phyloP scores from a whole-genome alignment of 495 filamentous ascomycete species.

The Trichoderma asperelloides region DNA sequence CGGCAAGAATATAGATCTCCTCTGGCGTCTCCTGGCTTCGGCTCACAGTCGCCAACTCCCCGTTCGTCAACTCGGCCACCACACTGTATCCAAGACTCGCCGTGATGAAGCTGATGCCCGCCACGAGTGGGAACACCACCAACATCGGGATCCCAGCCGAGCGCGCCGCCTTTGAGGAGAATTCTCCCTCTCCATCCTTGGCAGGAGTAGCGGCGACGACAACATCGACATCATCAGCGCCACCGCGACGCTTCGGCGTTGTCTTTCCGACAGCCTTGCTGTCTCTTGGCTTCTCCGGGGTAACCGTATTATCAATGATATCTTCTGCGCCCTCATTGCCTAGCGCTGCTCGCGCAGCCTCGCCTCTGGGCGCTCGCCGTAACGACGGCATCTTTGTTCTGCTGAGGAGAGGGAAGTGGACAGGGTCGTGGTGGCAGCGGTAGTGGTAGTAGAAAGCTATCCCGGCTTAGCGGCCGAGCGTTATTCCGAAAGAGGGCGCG shows the following conservation, averaged over 20 bases:
- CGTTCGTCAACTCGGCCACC: conserved; percentile 35
- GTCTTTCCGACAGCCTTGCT: neutral
- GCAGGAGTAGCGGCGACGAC: neutral
- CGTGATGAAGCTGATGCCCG: conserved; percentile 52
- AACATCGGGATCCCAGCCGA: conserved; percentile 39
- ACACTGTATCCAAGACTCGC: conserved; percentile 49
- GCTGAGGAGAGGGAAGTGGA: neutral
- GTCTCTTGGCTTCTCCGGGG: neutral
- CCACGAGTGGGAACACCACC: conserved; percentile 54
- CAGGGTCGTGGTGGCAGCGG: neutral
- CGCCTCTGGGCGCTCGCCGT: neutral
- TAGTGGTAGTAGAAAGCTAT: neutral
- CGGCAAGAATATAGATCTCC: conserved; percentile 52
- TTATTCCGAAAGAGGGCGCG: too few species aligned
- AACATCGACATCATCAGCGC: neutral
- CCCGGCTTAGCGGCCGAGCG: neutral
- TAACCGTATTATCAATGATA: neutral
- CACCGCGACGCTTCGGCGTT: neutral
- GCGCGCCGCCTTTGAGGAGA: neutral
- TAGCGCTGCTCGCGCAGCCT: neutral
- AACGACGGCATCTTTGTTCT: conserved; percentile 8
- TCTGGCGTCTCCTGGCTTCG: conserved; percentile 49
- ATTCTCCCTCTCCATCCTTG: neutral
- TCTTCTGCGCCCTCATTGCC: neutral
- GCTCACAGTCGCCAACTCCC: conserved; percentile 54